phyloP scores from a whole-genome alignment of 768 basidiomycete genomes.

The Filobasidium floriforme region DNA sequence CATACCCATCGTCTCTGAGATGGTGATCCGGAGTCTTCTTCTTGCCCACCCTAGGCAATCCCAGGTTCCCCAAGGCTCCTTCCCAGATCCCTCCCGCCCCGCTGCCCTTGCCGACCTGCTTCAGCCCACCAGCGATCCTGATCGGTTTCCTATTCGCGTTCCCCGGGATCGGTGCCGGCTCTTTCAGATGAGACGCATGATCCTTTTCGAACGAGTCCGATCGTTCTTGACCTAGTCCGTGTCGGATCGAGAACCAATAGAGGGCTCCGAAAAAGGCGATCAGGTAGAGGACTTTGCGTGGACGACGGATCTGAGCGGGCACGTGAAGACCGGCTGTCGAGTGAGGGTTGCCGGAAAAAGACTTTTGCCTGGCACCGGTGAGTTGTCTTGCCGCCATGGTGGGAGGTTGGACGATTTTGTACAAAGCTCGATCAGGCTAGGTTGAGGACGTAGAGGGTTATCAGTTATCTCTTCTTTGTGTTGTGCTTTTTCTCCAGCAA shows the following conservation, averaged over 20 bases:
- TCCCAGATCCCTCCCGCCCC: slow-evolving; percentile 21
- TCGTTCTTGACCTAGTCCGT: slow-evolving; percentile 41
- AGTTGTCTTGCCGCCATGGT: not conserved
- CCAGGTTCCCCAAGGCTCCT: slow-evolving; percentile 9
- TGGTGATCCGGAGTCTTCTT: slow-evolving; percentile 13
- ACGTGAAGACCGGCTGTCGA: not conserved
- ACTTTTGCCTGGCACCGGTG: not conserved
- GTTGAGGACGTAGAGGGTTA: too few species aligned
- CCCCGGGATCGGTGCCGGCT: not conserved
- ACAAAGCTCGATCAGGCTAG: not conserved
- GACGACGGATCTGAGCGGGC: slow-evolving; percentile 24
- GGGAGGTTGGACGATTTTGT: not conserved
- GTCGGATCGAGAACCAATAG: slow-evolving; percentile 43
- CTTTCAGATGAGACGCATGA: slow-evolving; percentile 1
- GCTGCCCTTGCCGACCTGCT: slow-evolving; percentile 14
- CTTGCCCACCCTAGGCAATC: not conserved
- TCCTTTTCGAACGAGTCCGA: not conserved
- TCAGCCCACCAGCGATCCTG: slow-evolving; percentile 8
- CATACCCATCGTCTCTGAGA: slow-evolving; percentile 15
- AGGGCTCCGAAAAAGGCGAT: slow-evolving; percentile 38
- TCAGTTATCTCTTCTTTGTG: too few species aligned
- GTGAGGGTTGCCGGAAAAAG: not conserved
- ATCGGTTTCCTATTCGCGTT: not conserved
- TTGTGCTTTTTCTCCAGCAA: too few species aligned
- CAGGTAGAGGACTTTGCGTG: slow-evolving; percentile 42